Conservation (phyloP, 768 basidiomycete genomes). For the Coprinopsis sp. region DNA sequence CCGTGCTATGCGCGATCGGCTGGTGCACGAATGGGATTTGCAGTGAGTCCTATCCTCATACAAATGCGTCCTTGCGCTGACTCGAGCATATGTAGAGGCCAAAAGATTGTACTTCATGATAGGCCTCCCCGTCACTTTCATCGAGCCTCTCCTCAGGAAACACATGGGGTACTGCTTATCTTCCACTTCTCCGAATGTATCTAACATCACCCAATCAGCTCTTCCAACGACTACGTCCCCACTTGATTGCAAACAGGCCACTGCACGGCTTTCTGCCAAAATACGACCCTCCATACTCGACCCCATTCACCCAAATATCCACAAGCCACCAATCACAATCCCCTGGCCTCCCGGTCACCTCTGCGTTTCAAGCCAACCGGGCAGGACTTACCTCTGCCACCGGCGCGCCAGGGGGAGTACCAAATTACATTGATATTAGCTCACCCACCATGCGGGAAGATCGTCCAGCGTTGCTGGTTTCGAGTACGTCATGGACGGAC, state of each 20-base stretch:
- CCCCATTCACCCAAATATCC: constrained; percentile 49
- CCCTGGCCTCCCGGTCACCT: neutral
- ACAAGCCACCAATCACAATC: constrained; percentile 12
- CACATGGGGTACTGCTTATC: constrained; percentile 60
- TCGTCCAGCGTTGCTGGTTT: constrained; percentile 82
- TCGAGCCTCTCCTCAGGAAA: constrained; percentile 60
- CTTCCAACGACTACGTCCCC: constrained; percentile 43
- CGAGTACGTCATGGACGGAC: constrained; percentile 95
- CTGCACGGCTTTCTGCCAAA: constrained; percentile 50
- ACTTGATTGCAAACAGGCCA: constrained; percentile 27
- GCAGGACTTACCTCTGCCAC: neutral
- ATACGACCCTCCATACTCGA: constrained; percentile 50
- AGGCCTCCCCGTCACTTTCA: constrained; percentile 86
- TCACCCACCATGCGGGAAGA: constrained; percentile 55
- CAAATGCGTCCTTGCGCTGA: neutral
- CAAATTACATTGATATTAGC: constrained; percentile 30
- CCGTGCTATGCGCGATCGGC: constrained; percentile 69
- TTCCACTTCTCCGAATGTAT: neutral
- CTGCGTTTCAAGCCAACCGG: neutral
- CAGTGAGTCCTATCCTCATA: constrained; percentile 46
- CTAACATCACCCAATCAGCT: constrained; percentile 30
- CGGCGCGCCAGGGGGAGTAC: neutral
- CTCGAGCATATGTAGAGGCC: constrained; percentile 48
- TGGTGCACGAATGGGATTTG: constrained; percentile 71
- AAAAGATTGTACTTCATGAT: constrained; percentile 79